Evolutionary conservation across 73 alveolate genomes (phyloP), one percentile per base, ranked within the genome.

Genomic region (Paramecium bursaria): DNA sequence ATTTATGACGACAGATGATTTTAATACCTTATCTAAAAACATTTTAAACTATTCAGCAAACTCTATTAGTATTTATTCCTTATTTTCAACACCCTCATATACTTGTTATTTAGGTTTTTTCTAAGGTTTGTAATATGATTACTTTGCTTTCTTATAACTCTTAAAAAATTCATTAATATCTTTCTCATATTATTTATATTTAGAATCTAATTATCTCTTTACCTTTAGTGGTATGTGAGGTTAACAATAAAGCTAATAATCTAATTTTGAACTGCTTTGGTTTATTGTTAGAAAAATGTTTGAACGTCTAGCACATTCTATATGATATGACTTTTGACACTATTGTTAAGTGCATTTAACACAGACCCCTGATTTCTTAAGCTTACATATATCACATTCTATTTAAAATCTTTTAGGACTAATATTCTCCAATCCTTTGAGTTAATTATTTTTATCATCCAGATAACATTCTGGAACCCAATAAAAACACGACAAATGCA

Each of bases 231-330:
- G 89, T 11, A 73, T 73, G 17, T 79, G 89, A 17, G 50, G 51
- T 53, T 52, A 39, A 21, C 89, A 79, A 26, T 33, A 79, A 14
- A 79, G 42, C 19, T 53, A 54, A 49, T 79, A 73, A 54, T 61
- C 76, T 11, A 73, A 52, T 54, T 79, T 79, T 9, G 33, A 39
- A 35, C 54, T 73, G 6, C 35, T 15, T 39, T 29, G 50, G 6
- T 73, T 54, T 23, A 48, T 29, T 26, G 75, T 73, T 11, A 79
- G 48, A 42, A 73, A 79, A 30, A 79, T 61, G 17, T 82, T 82
- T n/a, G 82, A 50, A 23, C 89, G 31, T 42, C 89, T 79, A 3
- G 89, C 89, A 54, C 89, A 79, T 39, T 79, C 89, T 2, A 73
- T 74, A 52, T 79, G 89, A 55, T 53, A 79, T 17, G 74, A 42